Conservation (phyloP, 148 eudicot genomes). For the Vaccinium darrowii region DNA sequence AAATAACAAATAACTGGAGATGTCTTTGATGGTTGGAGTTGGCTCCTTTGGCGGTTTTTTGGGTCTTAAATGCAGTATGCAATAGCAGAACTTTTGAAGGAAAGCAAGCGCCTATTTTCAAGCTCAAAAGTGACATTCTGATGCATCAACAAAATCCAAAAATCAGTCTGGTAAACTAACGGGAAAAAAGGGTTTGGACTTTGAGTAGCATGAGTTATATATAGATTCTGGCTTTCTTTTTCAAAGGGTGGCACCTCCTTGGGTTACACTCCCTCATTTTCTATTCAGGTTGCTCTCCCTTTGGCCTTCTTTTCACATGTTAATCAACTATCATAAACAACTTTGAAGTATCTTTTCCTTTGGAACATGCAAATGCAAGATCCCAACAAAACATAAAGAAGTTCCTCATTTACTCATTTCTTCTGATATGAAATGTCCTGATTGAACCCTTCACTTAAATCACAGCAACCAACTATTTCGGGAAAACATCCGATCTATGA, state of each 20-base stretch:
- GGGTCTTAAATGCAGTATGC: not conserved
- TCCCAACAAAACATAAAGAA: not conserved
- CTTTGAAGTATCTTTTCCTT: not conserved
- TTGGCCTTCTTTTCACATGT: no score
- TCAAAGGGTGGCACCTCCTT: not conserved
- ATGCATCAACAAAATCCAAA: not conserved
- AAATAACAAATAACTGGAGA: not conserved
- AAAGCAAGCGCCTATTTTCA: not conserved
- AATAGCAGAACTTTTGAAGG: not conserved
- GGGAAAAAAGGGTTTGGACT: not conserved
- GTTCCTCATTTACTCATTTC: not conserved
- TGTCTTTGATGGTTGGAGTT: not conserved
- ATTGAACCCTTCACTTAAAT: not conserved
- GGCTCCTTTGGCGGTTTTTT: not conserved
- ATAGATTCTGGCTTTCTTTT: not conserved
- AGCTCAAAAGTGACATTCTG: not conserved
- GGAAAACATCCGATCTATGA: not conserved
- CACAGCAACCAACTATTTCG: conserved; percentile 8
- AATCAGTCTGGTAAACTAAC: not conserved
- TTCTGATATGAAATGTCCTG: not conserved
- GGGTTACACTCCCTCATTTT: not conserved
- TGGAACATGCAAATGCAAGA: not conserved
- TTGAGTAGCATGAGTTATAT: not conserved
- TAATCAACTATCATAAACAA: no score
- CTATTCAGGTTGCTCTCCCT: not conserved